Base-by-base conservation (phyloP, 2,329 filamentous ascomycete species). In the Fusarium sp. region DNA sequence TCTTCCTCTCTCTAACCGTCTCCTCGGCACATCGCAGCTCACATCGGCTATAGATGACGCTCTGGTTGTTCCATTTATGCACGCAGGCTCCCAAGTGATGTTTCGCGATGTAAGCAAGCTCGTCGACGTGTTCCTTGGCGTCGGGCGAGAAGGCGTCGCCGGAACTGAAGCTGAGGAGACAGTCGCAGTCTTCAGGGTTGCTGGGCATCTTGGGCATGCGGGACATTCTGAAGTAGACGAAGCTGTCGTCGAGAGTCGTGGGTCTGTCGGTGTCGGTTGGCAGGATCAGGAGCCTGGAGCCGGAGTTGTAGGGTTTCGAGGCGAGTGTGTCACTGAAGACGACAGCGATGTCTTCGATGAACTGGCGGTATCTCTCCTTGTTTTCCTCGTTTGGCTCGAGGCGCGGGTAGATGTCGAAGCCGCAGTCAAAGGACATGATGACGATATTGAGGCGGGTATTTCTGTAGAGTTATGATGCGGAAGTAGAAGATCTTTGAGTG, bases 341-440 rank as follows among this genome's bases (percentile, higher is more conserved):
- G n/a, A 9, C 2, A 2, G 12, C 13, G 5, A 60, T 8, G 2
- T 41, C 32, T 1, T 29, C 4, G 9, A 60, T 25, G 15, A 61
- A 61, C 6, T 11, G 9, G 7, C 32, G 13, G 7, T 60, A 61
- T 3, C 5, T 3, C 0, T 12, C 32, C 10, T 49, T 61, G 26
- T 61, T 49, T 13, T 48, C 42, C 0, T 15, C 0, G 28, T 25
- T 49, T 3, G 19, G 10, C 11, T 7, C 2, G 3, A 61, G 58
- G 10, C 2, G 13, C 11, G 58, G 58, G 29, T 39, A 49, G 12
- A 61, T 45, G 11, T 60, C 55, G n/a, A 61, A 61, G 22, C 55
- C 58, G 13, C 38, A 54, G 13, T 34, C 29, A 4, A 26, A 36
- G 3, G 43, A 26, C 58, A 61, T 61, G 7, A 4, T 19, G 38